phyloP scores from a whole-genome alignment of 768 basidiomycete genomes.

The Leccinum subtestaceum region DNA sequence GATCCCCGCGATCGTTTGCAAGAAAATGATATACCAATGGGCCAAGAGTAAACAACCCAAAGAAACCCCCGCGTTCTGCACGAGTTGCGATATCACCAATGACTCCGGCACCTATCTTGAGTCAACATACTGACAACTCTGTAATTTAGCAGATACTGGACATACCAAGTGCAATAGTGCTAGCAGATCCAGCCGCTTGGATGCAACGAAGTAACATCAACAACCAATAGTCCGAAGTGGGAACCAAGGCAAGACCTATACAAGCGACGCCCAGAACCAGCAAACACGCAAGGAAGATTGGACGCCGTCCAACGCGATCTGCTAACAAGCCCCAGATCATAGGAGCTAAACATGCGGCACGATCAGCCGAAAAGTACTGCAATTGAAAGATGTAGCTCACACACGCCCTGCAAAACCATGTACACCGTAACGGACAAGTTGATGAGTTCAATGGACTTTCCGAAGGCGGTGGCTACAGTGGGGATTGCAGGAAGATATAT shows the following conservation, averaged over 20 bases:
- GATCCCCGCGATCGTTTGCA: background rate
- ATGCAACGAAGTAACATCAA: slow-evolving; percentile 76
- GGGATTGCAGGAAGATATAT: slow-evolving; percentile 84
- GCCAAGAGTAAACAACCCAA: slow-evolving; percentile 63
- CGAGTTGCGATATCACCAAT: slow-evolving; percentile 75
- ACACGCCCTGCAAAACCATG: slow-evolving; percentile 48
- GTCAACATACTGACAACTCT: background rate
- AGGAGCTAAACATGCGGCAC: slow-evolving; percentile 39
- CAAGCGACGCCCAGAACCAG: slow-evolving; percentile 63
- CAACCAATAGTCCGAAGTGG: slow-evolving; percentile 68
- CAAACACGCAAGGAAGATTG: slow-evolving; percentile 61
- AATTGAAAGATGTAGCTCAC: slow-evolving; percentile 29
- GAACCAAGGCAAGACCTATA: slow-evolving; percentile 54
- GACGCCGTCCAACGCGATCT: slow-evolving; percentile 62
- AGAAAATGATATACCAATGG: slow-evolving; percentile 46
- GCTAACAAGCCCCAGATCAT: slow-evolving; percentile 64
- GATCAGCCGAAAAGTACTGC: background rate
- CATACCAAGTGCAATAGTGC: slow-evolving; percentile 70
- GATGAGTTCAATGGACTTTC: slow-evolving; percentile 66
- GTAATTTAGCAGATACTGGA: background rate
- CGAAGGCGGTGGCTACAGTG: slow-evolving; percentile 52
- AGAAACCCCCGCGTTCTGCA: slow-evolving; percentile 71
- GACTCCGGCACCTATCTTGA: slow-evolving; percentile 59
- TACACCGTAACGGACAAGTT: slow-evolving; percentile 73
- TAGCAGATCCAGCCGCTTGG: slow-evolving; percentile 77